A percentile compares a stretch with the other conserved stretches of the same genome.
These are phyloP conservation scores for Akebia trifoliata DNA, from an alignment of 164 flowering plant genomes.

Conservation along the genomic window DNA sequence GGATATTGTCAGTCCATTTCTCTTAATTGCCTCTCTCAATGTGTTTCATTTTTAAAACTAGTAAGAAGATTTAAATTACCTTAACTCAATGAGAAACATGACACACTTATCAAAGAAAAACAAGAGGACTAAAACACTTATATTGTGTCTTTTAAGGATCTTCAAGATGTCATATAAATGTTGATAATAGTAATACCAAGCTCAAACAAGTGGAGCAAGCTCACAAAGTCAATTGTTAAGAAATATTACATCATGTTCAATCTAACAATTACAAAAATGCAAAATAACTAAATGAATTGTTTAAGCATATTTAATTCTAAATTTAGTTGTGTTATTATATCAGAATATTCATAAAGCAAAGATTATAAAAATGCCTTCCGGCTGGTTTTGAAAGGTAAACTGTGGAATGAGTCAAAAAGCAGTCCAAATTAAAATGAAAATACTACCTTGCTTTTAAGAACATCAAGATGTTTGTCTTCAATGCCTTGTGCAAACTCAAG, in stretches of 20 bases:
- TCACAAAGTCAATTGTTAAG: too few relatives aligned
- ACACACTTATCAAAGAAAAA: too few relatives aligned
- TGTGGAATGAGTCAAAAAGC: background rate
- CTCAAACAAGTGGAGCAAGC: too few relatives aligned
- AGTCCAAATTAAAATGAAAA: background rate
- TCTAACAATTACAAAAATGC: background rate
- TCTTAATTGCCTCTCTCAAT: too few relatives aligned
- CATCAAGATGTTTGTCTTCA: slow-evolving; percentile 64
- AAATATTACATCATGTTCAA: background rate
- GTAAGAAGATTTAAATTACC: too few relatives aligned
- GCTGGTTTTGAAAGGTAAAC: background rate
- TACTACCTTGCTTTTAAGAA: slow-evolving; percentile 51
- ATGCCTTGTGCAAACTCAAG: slow-evolving; percentile 85
- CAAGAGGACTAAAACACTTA: too few relatives aligned
- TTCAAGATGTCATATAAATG: too few relatives aligned
- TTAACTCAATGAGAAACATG: too few relatives aligned
- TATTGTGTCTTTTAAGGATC: too few relatives aligned
- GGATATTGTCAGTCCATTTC: too few relatives aligned
- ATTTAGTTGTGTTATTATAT: background rate
- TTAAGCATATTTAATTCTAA: background rate
- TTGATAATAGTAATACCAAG: too few relatives aligned
- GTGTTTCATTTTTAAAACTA: too few relatives aligned
- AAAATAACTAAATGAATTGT: background rate
- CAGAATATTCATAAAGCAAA: background rate
- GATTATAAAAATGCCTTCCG: background rate